These are phyloP conservation scores for Alternaria gansuensis DNA, from an alignment of 2,329 filamentous ascomycete genomes.

Conservation along the genomic window DNA sequence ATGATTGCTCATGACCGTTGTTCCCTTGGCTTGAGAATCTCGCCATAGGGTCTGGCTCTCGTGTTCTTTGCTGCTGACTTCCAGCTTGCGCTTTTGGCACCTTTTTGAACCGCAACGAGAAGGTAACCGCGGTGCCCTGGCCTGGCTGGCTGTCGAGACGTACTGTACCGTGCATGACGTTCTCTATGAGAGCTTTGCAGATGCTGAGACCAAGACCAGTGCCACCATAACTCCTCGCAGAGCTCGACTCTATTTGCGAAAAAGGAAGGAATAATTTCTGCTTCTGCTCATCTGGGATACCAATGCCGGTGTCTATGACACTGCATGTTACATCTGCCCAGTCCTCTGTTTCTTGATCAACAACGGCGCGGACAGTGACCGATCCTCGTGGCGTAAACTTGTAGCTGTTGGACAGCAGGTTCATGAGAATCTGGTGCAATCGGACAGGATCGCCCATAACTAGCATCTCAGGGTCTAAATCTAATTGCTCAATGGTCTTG, in stretches of 20 bases:
- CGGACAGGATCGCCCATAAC: slow-evolving; percentile 62
- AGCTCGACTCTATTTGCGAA: slow-evolving; percentile 90
- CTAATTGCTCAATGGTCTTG: slow-evolving; percentile 64
- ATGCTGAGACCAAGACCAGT: slow-evolving; percentile 92
- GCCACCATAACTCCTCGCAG: slow-evolving; percentile 88
- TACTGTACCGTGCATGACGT: slow-evolving; percentile 87
- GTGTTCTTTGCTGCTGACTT: slow-evolving; percentile 37
- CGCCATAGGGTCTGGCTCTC: slow-evolving; percentile 64
- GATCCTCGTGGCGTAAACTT: slow-evolving; percentile 91
- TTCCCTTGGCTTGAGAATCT: slow-evolving; percentile 63
- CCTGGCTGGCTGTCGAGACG: slow-evolving; percentile 80
- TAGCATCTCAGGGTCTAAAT: slow-evolving; percentile 64
- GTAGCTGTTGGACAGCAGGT: slow-evolving; percentile 89
- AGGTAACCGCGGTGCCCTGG: slow-evolving; percentile 75
- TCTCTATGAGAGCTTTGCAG: slow-evolving; percentile 92
- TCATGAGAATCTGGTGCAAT: slow-evolving; percentile 68
- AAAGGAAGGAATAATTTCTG: slow-evolving; percentile 91
- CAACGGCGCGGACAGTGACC: slow-evolving; percentile 80
- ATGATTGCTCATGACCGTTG: slow-evolving; percentile 53
- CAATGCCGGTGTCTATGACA: slow-evolving; percentile 89
- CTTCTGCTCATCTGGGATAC: slow-evolving; percentile 82
- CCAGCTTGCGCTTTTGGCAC: slow-evolving; percentile 70
- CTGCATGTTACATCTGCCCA: slow-evolving; percentile 81
- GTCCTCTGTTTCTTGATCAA: slow-evolving; percentile 75
- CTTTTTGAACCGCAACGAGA: slow-evolving; percentile 86